These are phyloP conservation scores for Seiridium cupressi DNA, from an alignment of 2,329 filamentous ascomycete genomes.

Conservation along the genomic window DNA sequence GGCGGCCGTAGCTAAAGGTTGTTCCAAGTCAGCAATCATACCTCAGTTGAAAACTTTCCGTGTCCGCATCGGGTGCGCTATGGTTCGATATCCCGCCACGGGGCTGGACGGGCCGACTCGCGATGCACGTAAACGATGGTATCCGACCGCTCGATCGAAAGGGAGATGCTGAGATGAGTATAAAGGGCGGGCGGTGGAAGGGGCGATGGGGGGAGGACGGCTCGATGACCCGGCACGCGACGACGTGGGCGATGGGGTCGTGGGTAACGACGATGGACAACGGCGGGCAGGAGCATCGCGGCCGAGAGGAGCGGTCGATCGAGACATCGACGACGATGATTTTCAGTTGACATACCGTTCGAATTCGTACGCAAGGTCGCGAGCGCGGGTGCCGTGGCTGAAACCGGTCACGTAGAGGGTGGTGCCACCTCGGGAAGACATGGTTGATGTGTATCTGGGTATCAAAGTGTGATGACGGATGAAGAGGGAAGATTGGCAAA, in stretches of 20 bases:
- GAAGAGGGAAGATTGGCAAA: neutral
- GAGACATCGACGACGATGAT: conserved; percentile 44
- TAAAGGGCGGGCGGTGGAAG: conserved; percentile 27
- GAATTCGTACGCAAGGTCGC: conserved; percentile 99
- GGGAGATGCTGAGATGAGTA: conserved; percentile 32
- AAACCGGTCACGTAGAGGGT: conserved; percentile 99
- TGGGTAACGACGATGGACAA: conserved; percentile 29
- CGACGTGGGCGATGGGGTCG: conserved; percentile 23
- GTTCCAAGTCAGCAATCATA: conserved; percentile 41
- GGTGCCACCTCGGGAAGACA: conserved; percentile 89
- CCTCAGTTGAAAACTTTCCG: conserved; percentile 22
- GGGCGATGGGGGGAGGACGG: conserved; percentile 31
- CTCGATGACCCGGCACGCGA: conserved; percentile 37
- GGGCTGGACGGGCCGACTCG: conserved; percentile 31
- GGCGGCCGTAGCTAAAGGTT: conserved; percentile 78
- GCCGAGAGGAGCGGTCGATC: conserved; percentile 36
- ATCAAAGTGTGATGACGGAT: neutral
- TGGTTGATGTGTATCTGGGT: conserved; percentile 17
- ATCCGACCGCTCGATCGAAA: conserved; percentile 45
- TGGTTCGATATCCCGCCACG: conserved; percentile 30
- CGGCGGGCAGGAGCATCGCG: conserved; percentile 36
- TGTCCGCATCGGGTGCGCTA: conserved; percentile 26
- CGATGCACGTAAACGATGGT: conserved; percentile 27
- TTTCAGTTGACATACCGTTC: conserved; percentile 88
- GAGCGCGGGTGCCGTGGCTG: conserved; percentile 95